Percentiles rank a stretch among this genome's conserved stretches.
Evolutionary conservation across 2,329 filamentous ascomycete species (phyloP).

Genomic region (Botryotinia globosa): DNA sequence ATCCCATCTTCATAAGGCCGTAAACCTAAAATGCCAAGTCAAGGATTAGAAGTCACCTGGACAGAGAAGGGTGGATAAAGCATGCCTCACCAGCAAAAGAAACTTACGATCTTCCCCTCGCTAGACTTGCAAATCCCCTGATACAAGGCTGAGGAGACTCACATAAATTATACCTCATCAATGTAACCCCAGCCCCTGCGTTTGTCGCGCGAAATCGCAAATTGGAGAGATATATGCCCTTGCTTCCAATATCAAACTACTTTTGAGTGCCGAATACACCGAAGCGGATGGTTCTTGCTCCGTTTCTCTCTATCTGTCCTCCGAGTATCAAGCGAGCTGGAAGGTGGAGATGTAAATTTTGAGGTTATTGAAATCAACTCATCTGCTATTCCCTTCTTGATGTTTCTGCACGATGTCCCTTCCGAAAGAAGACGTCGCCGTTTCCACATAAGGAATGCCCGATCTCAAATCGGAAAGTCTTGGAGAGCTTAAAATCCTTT

Average conservation of each 20-base stretch:
- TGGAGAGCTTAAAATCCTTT: constrained; percentile 2
- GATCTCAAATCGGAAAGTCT: neutral
- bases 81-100: neutral
- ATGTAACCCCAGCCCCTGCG: constrained; percentile 8
- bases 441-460: neutral
- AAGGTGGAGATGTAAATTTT: constrained; percentile 2
- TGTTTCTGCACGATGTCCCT: neutral
- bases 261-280: neutral
- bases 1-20: neutral
- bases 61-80: neutral
- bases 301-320: neutral
- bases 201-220: constrained; percentile 19
- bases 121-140: constrained; percentile 12
- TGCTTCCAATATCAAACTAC: neutral
- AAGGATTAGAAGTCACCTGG: constrained; percentile 12
- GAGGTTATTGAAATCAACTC: constrained; percentile 12
- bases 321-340: neutral
- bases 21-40: constrained; percentile 9
- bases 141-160: constrained; percentile 15
- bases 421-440: neutral
- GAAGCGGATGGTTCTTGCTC: neutral
- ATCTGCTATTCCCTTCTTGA: constrained; percentile 5
- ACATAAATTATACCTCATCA: neutral
- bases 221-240: constrained; percentile 16
- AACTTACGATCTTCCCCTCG: constrained; percentile 14